Evolutionary conservation across 176 grass and related monocot species (phyloP).

Genomic region (Carex myosuroides): DNA sequence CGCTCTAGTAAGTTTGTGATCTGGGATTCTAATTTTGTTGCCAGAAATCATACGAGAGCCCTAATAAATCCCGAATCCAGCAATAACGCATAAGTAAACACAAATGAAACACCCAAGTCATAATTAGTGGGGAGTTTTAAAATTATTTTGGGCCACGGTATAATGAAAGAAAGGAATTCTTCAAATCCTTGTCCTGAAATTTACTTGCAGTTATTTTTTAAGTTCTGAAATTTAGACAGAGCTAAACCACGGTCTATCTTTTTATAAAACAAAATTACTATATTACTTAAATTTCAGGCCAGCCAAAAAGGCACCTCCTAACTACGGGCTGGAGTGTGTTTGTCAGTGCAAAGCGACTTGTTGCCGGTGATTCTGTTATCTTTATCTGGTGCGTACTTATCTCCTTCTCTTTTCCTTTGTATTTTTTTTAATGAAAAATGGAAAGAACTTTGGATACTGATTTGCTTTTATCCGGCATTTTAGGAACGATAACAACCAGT

Average conservation of each 20-base stretch:
- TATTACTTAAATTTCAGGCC: slow-evolving; percentile 41
- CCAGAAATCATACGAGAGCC: background rate
- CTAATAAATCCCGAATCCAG: background rate
- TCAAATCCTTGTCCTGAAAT: background rate
- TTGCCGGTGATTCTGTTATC: slow-evolving; percentile 89
- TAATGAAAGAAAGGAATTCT: background rate
- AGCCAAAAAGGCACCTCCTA: slow-evolving; percentile 92
- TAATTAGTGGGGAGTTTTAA: background rate
- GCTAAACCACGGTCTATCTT: background rate
- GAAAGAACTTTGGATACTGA: background rate
- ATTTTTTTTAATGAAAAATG: background rate
- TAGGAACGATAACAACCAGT: slow-evolving; percentile 93
- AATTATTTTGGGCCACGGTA: background rate
- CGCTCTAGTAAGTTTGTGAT: background rate
- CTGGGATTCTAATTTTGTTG: background rate
- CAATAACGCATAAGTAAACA: background rate
- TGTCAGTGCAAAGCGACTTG: slow-evolving; percentile 79
- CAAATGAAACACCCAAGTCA: background rate
- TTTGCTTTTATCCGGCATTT: slow-evolving; percentile 9
- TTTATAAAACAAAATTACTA: background rate
- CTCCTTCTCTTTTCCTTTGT: background rate
- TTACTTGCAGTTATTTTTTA: background rate
- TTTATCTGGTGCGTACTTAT: slow-evolving; percentile 72
- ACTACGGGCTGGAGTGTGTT: slow-evolving; percentile 98
- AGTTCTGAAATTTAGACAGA: background rate